A percentile compares a stretch with the other conserved stretches of the same genome.
Conservation (phyloP, 345 rosid species). For the Ceriops decandra region DNA sequence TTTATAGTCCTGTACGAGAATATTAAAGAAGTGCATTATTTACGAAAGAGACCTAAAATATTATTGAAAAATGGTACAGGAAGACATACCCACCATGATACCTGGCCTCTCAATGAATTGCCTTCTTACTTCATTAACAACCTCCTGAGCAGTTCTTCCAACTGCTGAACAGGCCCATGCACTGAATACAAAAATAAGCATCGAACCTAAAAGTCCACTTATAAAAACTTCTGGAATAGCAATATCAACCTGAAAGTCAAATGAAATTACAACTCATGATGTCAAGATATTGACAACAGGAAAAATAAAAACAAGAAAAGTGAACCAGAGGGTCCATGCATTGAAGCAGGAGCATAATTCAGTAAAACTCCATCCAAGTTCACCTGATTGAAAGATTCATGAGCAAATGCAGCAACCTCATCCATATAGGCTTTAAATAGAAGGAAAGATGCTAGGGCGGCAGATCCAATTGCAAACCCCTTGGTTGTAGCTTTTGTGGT, state of each 20-base stretch:
- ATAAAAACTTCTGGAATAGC: slow-evolving; percentile 93
- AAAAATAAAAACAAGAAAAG: not conserved
- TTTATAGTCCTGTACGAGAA: slow-evolving; percentile 60
- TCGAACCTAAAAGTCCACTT: slow-evolving; percentile 93
- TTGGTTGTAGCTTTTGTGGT: slow-evolving; percentile 98
- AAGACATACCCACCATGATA: slow-evolving; percentile 65
- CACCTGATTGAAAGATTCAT: slow-evolving; percentile 76
- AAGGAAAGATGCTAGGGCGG: slow-evolving; percentile 98
- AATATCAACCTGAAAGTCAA: slow-evolving; percentile 76
- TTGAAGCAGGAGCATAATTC: not conserved
- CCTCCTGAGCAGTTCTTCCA: slow-evolving; percentile 99
- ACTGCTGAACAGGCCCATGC: slow-evolving; percentile 98
- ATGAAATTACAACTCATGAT: not conserved
- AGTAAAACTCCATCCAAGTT: slow-evolving; percentile 4
- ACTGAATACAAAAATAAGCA: slow-evolving; percentile 94
- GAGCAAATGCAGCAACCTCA: slow-evolving; percentile 87
- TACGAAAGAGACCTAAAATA: not conserved
- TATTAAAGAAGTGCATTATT: not conserved
- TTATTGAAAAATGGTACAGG: not conserved
- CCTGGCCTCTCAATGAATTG: slow-evolving; percentile 99
- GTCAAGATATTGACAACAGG: not conserved
- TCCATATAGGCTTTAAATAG: slow-evolving; percentile 99
- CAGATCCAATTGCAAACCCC: slow-evolving; percentile 99
- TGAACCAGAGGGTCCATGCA: not conserved
- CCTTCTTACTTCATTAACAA: slow-evolving; percentile 96